Evolutionary conservation across 2,329 filamentous ascomycete genomes (phyloP), one percentile per base, ranked within the genome.

Genomic region (Didymella lethalis): DNA sequence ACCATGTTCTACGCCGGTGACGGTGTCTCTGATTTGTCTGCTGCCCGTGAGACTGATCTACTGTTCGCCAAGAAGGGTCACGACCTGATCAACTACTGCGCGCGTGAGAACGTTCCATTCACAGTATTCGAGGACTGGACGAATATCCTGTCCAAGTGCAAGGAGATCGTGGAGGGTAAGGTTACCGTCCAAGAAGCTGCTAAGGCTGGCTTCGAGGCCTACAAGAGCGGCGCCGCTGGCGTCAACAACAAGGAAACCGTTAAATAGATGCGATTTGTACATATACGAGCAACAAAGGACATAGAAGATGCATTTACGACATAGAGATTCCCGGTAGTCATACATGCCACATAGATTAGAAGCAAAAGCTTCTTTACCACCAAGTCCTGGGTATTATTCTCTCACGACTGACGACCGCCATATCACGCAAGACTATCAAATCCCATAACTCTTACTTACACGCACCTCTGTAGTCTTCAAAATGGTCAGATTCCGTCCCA

Each of bases 1-100:
- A 88, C 87, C 38, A 86, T 98, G 80, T 92, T 98, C 77, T 99
- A 99, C 72, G 94, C 95, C 31, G 95, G 95, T 58, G 94, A 98
- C 70, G 94, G 94, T 48, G 92, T 97, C 4, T 96, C 91, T 2
- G 94, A 98, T 75, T 83, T 98, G 51, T 96, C 91, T 26, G 95
- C 94, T 8, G 94, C 95, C 3, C 88, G 90, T 68, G 93, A 98
- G 82, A 97, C 93, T 2, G 93, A 98, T 76, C 80, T 98, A 53
- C 83, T 98, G 34, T 98, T 98, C 73, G 94, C 94, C 52, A 97
- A 97, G 84, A 89, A 90, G 64, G 94, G 92, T 23, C 88, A 92
- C 76, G 93, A 98, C 78, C 85, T 98, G 55, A 90, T 97, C 63
- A 87, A 85, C 14, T 97, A 92, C 80, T 97, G 94, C 75, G 89